Conservation (phyloP, 495 filamentous ascomycete genomes). For the Thermothielavioides terrestris region DNA sequence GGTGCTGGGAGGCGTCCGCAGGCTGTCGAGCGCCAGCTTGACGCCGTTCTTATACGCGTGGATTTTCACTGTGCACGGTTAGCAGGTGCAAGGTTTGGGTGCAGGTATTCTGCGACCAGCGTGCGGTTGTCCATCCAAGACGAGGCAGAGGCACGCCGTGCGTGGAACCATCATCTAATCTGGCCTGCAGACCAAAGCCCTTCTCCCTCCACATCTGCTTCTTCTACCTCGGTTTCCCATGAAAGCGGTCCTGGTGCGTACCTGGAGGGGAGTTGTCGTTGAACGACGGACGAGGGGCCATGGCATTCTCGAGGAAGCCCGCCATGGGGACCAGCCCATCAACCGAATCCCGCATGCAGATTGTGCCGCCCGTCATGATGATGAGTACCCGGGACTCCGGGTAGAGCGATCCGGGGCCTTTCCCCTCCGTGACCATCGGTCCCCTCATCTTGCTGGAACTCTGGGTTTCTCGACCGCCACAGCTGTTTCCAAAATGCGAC, state of each 20-base stretch:
- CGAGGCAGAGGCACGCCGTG: too few species aligned
- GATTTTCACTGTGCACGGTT: conserved; percentile 22
- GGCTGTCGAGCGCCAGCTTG: conserved; percentile 39
- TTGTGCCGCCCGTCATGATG: conserved; percentile 92
- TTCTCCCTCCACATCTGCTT: not conserved
- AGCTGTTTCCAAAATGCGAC: not conserved
- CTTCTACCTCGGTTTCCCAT: not conserved
- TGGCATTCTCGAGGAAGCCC: conserved; percentile 75
- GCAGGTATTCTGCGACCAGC: too few species aligned
- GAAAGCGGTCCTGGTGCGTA: too few species aligned
- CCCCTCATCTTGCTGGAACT: conserved; percentile 19
- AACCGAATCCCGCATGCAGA: conserved; percentile 76
- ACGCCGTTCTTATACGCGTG: conserved; percentile 34
- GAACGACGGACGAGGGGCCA: conserved; percentile 78
- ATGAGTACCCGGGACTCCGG: conserved; percentile 77
- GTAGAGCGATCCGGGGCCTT: conserved; percentile 23
- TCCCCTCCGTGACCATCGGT: conserved; percentile 18
- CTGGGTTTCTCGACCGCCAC: too few species aligned
- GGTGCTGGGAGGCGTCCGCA: conserved; percentile 72
- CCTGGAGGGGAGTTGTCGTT: conserved; percentile 58
- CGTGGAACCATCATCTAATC: not conserved
- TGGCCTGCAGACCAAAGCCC: not conserved
- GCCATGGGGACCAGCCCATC: conserved; percentile 61
- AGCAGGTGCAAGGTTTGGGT: conserved; percentile 5
- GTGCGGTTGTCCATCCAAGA: too few species aligned